A percentile compares a stretch with the other conserved stretches of the same genome.
phyloP scores from a whole-genome alignment of 2,329 filamentous ascomycete species.

The Aspergillus quadrilineatus region DNA sequence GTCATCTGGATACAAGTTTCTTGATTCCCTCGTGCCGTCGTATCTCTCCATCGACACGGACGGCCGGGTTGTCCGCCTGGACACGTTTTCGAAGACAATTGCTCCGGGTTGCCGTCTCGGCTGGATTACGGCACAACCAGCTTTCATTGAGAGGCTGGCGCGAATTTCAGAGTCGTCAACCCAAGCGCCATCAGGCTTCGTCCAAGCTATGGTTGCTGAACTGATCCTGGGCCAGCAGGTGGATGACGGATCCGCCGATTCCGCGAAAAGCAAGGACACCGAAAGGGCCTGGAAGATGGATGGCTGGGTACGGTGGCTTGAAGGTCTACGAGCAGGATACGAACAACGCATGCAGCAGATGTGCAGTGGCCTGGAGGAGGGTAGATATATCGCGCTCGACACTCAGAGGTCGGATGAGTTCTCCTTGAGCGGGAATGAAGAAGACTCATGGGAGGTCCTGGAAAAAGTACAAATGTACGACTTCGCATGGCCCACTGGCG shows the following conservation, averaged over 20 bases:
- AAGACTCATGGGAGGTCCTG: slow-evolving; percentile 70
- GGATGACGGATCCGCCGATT: slow-evolving; percentile 44
- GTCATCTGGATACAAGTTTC: slow-evolving; percentile 69
- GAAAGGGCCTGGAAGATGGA: slow-evolving; percentile 72
- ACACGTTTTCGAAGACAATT: slow-evolving; percentile 92
- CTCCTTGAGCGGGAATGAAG: slow-evolving; percentile 32
- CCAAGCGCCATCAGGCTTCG: slow-evolving; percentile 84
- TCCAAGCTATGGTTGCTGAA: slow-evolving; percentile 70
- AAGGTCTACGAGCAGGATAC: slow-evolving; percentile 78
- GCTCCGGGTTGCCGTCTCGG: slow-evolving; percentile 86
- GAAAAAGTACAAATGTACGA: slow-evolving; percentile 71
- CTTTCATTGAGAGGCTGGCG: slow-evolving; percentile 68
- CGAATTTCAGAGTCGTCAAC: slow-evolving; percentile 76
- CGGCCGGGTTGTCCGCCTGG: slow-evolving; percentile 82
- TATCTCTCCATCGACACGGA: slow-evolving; percentile 80
- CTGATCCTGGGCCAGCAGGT: slow-evolving; percentile 67
- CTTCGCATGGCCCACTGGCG: slow-evolving; percentile 77
- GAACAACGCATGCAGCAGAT: slow-evolving; percentile 80
- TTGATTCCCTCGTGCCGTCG: slow-evolving; percentile 80
- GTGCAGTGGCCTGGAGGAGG: slow-evolving; percentile 70
- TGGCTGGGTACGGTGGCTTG: slow-evolving; percentile 90
- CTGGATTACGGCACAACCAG: slow-evolving; percentile 85
- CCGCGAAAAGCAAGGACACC: slow-evolving; percentile 39
- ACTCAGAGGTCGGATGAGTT: slow-evolving; percentile 42
- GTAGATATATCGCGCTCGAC: slow-evolving; percentile 65